Base-by-base conservation (phyloP, 441 rosid genomes). In the Syzygium malaccense region DNA sequence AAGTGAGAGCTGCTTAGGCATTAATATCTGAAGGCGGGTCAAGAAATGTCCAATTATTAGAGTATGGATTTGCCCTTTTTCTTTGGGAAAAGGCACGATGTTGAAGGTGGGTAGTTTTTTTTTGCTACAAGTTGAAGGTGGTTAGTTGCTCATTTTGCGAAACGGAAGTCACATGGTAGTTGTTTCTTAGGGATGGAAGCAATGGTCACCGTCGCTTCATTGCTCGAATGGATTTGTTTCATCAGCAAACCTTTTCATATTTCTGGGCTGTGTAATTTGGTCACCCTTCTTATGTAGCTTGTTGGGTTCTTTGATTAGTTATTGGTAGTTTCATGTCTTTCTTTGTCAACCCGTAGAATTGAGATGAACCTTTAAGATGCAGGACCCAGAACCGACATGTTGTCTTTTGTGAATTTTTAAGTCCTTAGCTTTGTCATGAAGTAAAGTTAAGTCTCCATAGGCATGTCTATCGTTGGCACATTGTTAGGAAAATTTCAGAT, bases 101-200 rank as follows among this genome's bases (percentile, higher is more conserved):
- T 41, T 12, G 53, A 12, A 23, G 6, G n/a, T 0, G 45, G 0
- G 0, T 75, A 71, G 49, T 45, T 45, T 45, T 45, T 45, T 45
- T 45, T 45, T 45, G 48, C 48, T 45, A 45, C 8, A 45, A 45
- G 51, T 37, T 23, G 83, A 12, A 23, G 6, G 18, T 0, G 48
- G 0, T 0, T 41, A 71, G 49, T 20, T 20, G 79, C 26, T 68
- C 45, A 33, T 71, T 0, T 71, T 33, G 49, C 8, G 48, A 19
- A 68, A 68, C 0, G 48, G 48, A 71, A 71, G 49, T 71, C 17
- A 0, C 17, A 7, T 33, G 2, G 20, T 64, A 64, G 75, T 64
- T 19, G 79, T 19, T 68, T 33, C 8, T 33, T 33, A 68, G 14
- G 79, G 23, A 68, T 68, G 19, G 79, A 33, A 68, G 23, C 41